A percentile compares a stretch with the other conserved stretches of the same genome.
phyloP scores from a whole-genome alignment of 352 stramenopile species.

The Phytophthora idaei region DNA sequence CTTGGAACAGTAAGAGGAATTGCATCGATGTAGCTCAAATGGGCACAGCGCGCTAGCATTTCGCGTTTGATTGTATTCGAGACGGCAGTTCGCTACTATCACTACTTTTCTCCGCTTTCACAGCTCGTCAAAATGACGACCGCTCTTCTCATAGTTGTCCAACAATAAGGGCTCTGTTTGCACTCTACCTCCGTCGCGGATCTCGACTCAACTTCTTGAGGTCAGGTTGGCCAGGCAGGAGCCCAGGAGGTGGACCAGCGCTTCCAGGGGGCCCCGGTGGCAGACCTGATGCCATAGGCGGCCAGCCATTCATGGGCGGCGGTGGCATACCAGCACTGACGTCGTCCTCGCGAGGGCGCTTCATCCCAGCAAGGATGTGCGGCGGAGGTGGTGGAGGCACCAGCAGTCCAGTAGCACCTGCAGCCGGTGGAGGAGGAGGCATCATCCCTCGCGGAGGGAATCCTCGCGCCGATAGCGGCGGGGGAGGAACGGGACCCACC shows the following conservation, averaged over 20 bases:
- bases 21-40: not conserved
- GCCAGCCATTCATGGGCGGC: conserved; percentile 30
- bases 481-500: conserved; percentile 16
- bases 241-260: conserved; percentile 4
- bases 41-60: not conserved
- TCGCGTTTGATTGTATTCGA: conserved; percentile 1
- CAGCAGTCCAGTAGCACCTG: conserved; percentile 23
- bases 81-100: conserved; percentile 3
- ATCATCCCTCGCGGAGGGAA: conserved; percentile 39
- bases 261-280: conserved; percentile 16
- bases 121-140: conserved; percentile 6
- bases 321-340: conserved; percentile 15
- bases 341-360: conserved; percentile 44
- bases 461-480: conserved; percentile 24
- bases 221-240: conserved; percentile 29
- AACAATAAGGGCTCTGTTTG: not conserved
- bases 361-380: conserved; percentile 56
- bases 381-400: conserved; percentile 52
- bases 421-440: conserved; percentile 35
- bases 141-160: not conserved
- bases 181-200: conserved; percentile 31
- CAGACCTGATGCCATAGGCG: conserved; percentile 16
- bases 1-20: not conserved
- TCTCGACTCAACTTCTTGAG: conserved; percentile 38
- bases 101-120: not conserved